A percentile compares a stretch with the other conserved stretches of the same genome.
Conservation (phyloP, 257 asterid genomes). For the Ilex asprella region DNA sequence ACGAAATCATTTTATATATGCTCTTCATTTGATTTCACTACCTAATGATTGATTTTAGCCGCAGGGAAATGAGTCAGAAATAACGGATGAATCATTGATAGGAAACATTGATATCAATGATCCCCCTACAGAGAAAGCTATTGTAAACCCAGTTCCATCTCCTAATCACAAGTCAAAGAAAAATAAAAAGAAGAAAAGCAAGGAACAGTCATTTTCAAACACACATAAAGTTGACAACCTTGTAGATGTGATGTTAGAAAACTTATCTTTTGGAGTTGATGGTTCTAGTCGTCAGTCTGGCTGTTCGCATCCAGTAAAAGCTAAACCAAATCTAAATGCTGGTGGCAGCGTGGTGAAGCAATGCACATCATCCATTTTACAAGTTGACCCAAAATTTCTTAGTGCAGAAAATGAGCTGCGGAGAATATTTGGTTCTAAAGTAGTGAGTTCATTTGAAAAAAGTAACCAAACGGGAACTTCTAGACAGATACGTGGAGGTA, state of each 20-base stretch:
- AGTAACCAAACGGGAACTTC: slow-evolving; percentile 48
- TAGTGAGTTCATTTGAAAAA: slow-evolving; percentile 71
- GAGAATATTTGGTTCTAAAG: slow-evolving; percentile 86
- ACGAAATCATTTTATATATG: not conserved
- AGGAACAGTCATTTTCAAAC: slow-evolving; percentile 21
- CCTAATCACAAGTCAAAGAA: slow-evolving; percentile 53
- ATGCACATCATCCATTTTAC: slow-evolving; percentile 39
- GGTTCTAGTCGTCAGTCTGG: slow-evolving; percentile 35
- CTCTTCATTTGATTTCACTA: not conserved
- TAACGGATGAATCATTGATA: slow-evolving; percentile 22
- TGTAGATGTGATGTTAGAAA: slow-evolving; percentile 32
- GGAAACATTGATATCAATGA: slow-evolving; percentile 20
- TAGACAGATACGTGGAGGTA: slow-evolving; percentile 55
- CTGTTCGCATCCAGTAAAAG: slow-evolving; percentile 23
- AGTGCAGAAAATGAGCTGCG: slow-evolving; percentile 87
- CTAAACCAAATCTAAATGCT: slow-evolving; percentile 28
- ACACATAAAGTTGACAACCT: slow-evolving; percentile 21
- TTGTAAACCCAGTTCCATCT: slow-evolving; percentile 15
- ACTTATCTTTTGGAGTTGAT: slow-evolving; percentile 38
- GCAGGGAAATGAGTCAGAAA: slow-evolving; percentile 44
- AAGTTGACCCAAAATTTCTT: slow-evolving; percentile 75
- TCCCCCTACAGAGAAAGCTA: slow-evolving; percentile 22
- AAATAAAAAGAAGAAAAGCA: slow-evolving; percentile 59
- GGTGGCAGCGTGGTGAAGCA: slow-evolving; percentile 29
- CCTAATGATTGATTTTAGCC: slow-evolving; percentile 11